phyloP scores from a whole-genome alignment of 2,329 filamentous ascomycete species.

The Aspergillus flavus region DNA sequence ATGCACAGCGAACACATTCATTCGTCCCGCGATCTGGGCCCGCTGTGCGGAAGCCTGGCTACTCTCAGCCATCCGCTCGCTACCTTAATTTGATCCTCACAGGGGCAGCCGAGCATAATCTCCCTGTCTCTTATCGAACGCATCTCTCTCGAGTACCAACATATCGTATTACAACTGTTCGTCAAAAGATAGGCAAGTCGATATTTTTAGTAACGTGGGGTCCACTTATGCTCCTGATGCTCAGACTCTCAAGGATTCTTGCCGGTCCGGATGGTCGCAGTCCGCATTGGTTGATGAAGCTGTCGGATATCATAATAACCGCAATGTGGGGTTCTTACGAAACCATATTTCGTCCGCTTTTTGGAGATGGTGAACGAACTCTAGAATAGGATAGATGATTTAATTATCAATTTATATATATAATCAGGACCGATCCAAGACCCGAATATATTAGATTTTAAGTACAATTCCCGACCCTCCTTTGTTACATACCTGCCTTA shows the following conservation, averaged over 20 bases:
- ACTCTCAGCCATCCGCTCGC: slow-evolving; percentile 79
- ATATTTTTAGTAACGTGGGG: slow-evolving; percentile 64
- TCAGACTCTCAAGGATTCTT: slow-evolving; percentile 48
- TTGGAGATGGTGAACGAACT: slow-evolving; percentile 84
- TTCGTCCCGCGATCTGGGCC: slow-evolving; percentile 28
- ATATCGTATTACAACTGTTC: slow-evolving; percentile 68
- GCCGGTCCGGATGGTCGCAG: slow-evolving; percentile 67
- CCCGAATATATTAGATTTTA: neutral
- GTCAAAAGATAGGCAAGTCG: slow-evolving; percentile 67
- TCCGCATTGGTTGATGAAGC: slow-evolving; percentile 66
- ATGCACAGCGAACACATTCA: neutral
- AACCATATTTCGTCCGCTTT: slow-evolving; percentile 62
- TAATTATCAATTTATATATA: neutral
- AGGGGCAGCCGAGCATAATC: slow-evolving; percentile 76
- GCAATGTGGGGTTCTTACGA: slow-evolving; percentile 69
- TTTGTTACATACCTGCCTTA: neutral
- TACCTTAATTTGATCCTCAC: slow-evolving; percentile 80
- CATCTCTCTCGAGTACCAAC: slow-evolving; percentile 71
- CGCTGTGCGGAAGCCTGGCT: slow-evolving; percentile 64
- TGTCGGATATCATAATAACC: slow-evolving; percentile 57
- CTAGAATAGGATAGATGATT: slow-evolving; percentile 23
- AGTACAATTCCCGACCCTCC: neutral
- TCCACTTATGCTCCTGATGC: slow-evolving; percentile 60
- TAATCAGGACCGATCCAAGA: neutral
- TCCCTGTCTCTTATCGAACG: slow-evolving; percentile 75